Evolutionary conservation across 1,284 basidiomycete genomes (phyloP).

Genomic region (Cutaneotrichosporon spelunceum): DNA sequence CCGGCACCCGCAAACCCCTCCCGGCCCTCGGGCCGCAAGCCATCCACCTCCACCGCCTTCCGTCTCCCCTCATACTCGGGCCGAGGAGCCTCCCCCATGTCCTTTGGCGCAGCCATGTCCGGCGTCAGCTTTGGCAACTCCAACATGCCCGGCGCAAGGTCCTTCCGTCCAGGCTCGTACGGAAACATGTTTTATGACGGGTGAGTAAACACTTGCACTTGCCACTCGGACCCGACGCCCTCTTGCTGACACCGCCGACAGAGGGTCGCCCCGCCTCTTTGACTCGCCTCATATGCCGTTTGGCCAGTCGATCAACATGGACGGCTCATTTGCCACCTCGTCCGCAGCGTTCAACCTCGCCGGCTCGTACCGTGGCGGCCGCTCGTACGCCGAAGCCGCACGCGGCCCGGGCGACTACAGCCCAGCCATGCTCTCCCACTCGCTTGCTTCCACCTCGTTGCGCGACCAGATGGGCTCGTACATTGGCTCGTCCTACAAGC

Average conservation of each 20-base stretch:
- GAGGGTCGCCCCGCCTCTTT: slow-evolving; percentile 32
- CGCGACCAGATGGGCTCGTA: slow-evolving; percentile 15
- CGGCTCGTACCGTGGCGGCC: slow-evolving; percentile 29
- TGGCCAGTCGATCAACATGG: slow-evolving; percentile 47
- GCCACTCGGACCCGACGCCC: slow-evolving; percentile 4
- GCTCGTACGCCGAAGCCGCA: slow-evolving; percentile 46
- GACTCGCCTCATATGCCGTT: slow-evolving; percentile 42
- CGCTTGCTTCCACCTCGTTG: slow-evolving; percentile 33
- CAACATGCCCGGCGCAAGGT: slow-evolving; percentile 25
- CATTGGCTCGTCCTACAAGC: slow-evolving; percentile 37
- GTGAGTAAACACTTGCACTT: slow-evolving; percentile 29
- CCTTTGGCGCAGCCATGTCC: slow-evolving; percentile 41
- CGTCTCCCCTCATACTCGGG: slow-evolving; percentile 9
- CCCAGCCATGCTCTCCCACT: slow-evolving; percentile 34
- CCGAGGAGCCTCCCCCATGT: slow-evolving; percentile 40
- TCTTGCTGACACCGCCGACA: slow-evolving; percentile 10
- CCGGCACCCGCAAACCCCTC: slow-evolving; percentile 26
- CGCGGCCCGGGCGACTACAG: slow-evolving; percentile 23
- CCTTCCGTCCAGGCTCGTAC: slow-evolving; percentile 25
- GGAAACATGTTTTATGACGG: slow-evolving; percentile 45
- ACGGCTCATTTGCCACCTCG: slow-evolving; percentile 39
- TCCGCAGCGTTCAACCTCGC: slow-evolving; percentile 37
- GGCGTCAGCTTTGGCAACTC: slow-evolving; percentile 22
- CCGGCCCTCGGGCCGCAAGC: slow-evolving; percentile 17
- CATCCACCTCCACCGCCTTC: slow-evolving; percentile 18